Evolutionary conservation across 441 rosid species (phyloP).

Genomic region (Adansonia madagascariensis): DNA sequence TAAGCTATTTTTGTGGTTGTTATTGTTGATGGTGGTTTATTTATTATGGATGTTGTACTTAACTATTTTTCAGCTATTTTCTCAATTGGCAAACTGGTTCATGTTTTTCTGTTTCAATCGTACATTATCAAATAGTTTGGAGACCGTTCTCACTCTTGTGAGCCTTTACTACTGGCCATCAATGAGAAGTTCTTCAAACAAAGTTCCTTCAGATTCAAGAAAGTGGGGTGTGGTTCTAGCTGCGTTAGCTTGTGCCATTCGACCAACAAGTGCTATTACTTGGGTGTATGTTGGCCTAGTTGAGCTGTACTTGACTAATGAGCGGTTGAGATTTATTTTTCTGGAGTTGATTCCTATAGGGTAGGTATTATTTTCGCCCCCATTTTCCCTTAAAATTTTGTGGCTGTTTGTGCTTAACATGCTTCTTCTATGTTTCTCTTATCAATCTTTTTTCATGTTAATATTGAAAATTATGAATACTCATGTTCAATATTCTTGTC

Average conservation of each 20-base stretch:
- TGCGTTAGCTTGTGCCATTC: slow-evolving; percentile 81
- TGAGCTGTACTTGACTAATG: slow-evolving; percentile 55
- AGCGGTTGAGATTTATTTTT: slow-evolving; percentile 58
- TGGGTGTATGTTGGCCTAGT: slow-evolving; percentile 88
- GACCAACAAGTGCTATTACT: slow-evolving; percentile 88
- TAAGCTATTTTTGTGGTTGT: neutral
- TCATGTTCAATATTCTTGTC: neutral
- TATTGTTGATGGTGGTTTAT: slow-evolving; percentile 14
- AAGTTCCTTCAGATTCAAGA: slow-evolving; percentile 49
- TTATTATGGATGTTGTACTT: slow-evolving; percentile 42
- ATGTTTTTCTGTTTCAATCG: slow-evolving; percentile 87
- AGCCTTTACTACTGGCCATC: slow-evolving; percentile 89
- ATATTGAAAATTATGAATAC: neutral
- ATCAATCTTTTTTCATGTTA: neutral
- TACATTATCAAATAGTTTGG: slow-evolving; percentile 85
- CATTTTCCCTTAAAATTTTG: slow-evolving; percentile 13
- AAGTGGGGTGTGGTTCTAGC: slow-evolving; percentile 77
- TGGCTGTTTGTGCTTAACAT: slow-evolving; percentile 7
- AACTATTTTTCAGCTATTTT: slow-evolving; percentile 67
- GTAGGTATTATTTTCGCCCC: slow-evolving; percentile 45
- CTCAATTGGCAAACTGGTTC: slow-evolving; percentile 87
- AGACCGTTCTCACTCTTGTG: slow-evolving; percentile 83
- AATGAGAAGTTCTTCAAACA: slow-evolving; percentile 54
- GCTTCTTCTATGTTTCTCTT: neutral
- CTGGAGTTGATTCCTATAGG: slow-evolving; percentile 77